Percentiles rank a stretch among this genome's conserved stretches.
Evolutionary conservation across 2,329 filamentous ascomycete species (phyloP).

Genomic region (Celoporthe dispersa): DNA sequence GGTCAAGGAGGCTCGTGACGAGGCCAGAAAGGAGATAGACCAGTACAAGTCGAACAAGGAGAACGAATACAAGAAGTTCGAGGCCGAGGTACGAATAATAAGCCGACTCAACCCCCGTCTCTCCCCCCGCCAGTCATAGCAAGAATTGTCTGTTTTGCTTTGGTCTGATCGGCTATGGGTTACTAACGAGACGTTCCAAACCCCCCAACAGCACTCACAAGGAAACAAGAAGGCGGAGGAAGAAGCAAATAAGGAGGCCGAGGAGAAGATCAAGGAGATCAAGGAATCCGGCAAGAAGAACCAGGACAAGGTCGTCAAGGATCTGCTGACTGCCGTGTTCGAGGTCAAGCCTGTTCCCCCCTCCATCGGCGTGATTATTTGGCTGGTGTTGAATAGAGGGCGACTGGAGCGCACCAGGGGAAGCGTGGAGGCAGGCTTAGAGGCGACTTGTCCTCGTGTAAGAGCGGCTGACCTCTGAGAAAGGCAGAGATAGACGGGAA

Average conservation of each 20-base stretch:
- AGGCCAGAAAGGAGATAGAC: constrained; percentile 97
- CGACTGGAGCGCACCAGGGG: neutral
- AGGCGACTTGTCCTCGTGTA: neutral
- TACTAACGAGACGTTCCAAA: constrained; percentile 29
- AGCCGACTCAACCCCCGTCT: too few species aligned
- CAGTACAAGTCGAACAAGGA: constrained; percentile 90
- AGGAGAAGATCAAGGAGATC: constrained; percentile 82
- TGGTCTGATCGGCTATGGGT: neutral
- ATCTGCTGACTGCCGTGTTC: constrained; percentile 83
- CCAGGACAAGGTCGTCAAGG: constrained; percentile 78
- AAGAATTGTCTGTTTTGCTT: too few species aligned
- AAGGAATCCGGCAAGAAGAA: constrained; percentile 78
- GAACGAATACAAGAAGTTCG: constrained; percentile 91
- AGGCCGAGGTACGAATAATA: constrained; percentile 63
- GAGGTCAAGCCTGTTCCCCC: constrained; percentile 75
- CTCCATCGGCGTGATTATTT: constrained; percentile 36
- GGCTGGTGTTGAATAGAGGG: neutral
- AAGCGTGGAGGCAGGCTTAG: neutral
- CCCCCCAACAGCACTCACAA: constrained; percentile 73
- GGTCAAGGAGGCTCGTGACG: constrained; percentile 93
- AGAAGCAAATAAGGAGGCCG: constrained; percentile 79
- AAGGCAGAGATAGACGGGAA: neutral
- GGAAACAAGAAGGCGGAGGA: constrained; percentile 83
- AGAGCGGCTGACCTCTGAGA: neutral
- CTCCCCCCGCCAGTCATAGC: neutral